phyloP scores from a whole-genome alignment of 306 rosid species.

The Cajanus cajan region DNA sequence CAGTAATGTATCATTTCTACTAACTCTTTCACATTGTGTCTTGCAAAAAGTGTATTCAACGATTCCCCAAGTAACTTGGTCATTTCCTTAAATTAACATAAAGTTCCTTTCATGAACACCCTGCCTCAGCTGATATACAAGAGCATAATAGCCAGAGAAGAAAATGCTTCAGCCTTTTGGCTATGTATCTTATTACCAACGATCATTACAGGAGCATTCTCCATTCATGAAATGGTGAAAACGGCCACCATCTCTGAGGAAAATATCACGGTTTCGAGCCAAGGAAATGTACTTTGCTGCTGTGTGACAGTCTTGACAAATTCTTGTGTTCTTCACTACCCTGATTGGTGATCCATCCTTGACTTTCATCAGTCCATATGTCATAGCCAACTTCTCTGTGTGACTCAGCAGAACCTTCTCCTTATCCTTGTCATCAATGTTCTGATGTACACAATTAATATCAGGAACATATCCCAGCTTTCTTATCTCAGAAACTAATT shows the following conservation, averaged over 20 bases:
- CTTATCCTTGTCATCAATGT: conserved; percentile 53
- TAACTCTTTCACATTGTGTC: neutral
- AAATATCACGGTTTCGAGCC: conserved; percentile 45
- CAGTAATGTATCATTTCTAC: neutral
- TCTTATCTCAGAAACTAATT: conserved; percentile 49
- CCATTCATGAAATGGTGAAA: conserved; percentile 70
- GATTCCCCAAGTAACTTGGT: conserved; percentile 12
- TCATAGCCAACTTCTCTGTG: conserved; percentile 73
- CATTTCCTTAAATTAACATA: conserved; percentile 18
- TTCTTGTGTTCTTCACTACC: conserved; percentile 64
- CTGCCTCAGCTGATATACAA: neutral
- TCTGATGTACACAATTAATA: conserved; percentile 53
- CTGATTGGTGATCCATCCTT: conserved; percentile 53
- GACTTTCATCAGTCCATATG: conserved; percentile 59
- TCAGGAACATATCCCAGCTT: conserved; percentile 60
- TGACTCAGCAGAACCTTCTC: conserved; percentile 62
- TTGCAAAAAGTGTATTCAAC: neutral
- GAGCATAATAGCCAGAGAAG: neutral
- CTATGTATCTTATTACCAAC: conserved; percentile 39
- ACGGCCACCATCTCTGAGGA: conserved; percentile 54
- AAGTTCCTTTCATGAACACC: conserved; percentile 14
- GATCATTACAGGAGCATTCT: conserved; percentile 62
- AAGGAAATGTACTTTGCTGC: conserved; percentile 64
- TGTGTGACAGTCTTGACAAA: conserved; percentile 62
- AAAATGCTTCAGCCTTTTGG: neutral